Evolutionary conservation across 2,329 filamentous ascomycete genomes (phyloP), one percentile per base, ranked within the genome.

Genomic region (Pseudohalonectria lignicola): DNA sequence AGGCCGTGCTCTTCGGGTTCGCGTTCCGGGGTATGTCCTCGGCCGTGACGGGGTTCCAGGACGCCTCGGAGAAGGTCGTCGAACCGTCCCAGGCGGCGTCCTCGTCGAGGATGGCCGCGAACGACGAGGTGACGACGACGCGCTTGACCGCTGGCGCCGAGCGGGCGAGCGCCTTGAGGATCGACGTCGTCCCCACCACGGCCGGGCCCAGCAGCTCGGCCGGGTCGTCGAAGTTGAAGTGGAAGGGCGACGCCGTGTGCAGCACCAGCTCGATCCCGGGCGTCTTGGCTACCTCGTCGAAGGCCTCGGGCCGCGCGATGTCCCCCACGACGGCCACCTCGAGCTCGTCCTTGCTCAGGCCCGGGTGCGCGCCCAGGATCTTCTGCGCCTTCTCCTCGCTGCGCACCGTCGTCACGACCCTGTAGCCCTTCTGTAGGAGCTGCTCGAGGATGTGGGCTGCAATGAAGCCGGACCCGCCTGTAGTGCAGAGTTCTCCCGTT

Each of bases 221-320:
- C 9, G 69, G 56, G 47, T 75, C 69, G 34, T 55, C 62, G 46
- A 62, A 66, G 3, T 67, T 63, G 56, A 64, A 74, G 48, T 74
- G 70, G 52, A 78, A 71, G 1, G 75, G 74, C 36, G 70, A 75
- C 1, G 75, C 75, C 2, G 74, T 76, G 59, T 79, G 74, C 38
- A 78, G 58, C 29, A 79, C 71, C 35, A 68, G 68, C 40, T 73
- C 66, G 37, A 77, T 55, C 19, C 62, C 66, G 1, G 67, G 64
- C 4, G 53, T 61, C 54, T 63, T 56, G 43, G 70, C 63, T 1
- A 71, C 75, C 48, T 77, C 66, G 49, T 85, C 77, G 53, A 94
- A 94, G 41, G 86, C 86, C 39, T 71, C 69, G 31, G 76, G 69
- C 50, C 77, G 59, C 4, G 84, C 82, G 47, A 94, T 83, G 53